Evolutionary conservation across 306 rosid species (phyloP), one percentile per base, ranked within the genome.

Genomic region (Lablab purpureus): DNA sequence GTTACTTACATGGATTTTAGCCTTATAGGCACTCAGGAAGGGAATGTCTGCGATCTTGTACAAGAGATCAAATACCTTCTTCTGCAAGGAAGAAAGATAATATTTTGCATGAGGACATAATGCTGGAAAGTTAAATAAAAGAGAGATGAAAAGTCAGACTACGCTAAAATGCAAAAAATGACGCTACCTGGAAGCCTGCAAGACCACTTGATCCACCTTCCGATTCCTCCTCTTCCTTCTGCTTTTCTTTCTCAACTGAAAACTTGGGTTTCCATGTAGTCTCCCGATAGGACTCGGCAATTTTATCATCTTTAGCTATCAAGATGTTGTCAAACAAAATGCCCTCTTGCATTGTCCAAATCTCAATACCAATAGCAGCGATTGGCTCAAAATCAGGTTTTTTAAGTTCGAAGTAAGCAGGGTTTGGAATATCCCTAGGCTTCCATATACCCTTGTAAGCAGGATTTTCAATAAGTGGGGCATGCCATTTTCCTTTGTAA

Each of bases 261-360:
- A 82, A 94, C 82, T 94, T 94, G 27, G 97, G 97, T 88, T 92
- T 94, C 99, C 99, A 94, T 37, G 87, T 75, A 36, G 91, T 81
- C 55, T 81, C 92, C 51, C 99, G 77, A 75, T 91, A 92, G 23
- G 95, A 82, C 25, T 82, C 87, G 2, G 97, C 99, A 72, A 84
- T 74, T 79, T 85, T 91, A 80, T 89, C 99, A 71, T 92, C 97
- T 40, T 74, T 77, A 2, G 94, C 87, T 18, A 94, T 92, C 85
- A 94, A 79, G 81, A 94, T 59, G 69, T 92, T 92, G 90, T 94
- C 99, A 59, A 94, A 94, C 90, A 92, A 75, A 55, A 94, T 85
- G 27, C 99, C 99, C 49, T 91, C 97, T 72, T 94, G 97, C 99
- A 94, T 94, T 47, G 99, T 94, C 99, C 99, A 94, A 75, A 94